Conservation (phyloP, 352 stramenopile genomes). For the Thalassiosira livingstoniorum region DNA sequence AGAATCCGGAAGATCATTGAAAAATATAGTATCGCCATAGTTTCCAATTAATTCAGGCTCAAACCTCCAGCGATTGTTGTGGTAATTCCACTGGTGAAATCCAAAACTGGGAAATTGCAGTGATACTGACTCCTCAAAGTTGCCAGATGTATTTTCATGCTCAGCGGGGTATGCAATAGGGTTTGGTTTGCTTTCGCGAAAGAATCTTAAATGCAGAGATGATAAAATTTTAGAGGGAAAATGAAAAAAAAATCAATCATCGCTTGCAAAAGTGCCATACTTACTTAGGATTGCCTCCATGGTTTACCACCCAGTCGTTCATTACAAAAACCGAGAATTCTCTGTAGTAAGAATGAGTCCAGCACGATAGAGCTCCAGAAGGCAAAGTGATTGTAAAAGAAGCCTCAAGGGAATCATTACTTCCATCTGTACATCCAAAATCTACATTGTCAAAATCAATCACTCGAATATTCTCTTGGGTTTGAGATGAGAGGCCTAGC, state of each 20-base stretch:
- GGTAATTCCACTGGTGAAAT: slow-evolving; percentile 49
- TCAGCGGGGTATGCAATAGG: slow-evolving; percentile 49
- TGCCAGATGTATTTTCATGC: slow-evolving; percentile 33
- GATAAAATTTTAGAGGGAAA: no score
- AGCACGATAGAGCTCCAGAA: slow-evolving; percentile 30
- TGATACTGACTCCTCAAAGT: slow-evolving; percentile 49
- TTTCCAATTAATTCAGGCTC: slow-evolving; percentile 30
- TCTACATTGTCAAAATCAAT: slow-evolving; percentile 41
- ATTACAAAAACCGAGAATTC: slow-evolving; percentile 54
- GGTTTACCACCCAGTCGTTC: slow-evolving; percentile 39
- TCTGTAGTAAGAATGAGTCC: slow-evolving; percentile 43
- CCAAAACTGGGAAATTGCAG: slow-evolving; percentile 35
- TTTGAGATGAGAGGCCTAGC: neutral
- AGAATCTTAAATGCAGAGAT: slow-evolving; percentile 33
- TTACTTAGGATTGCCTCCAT: no score
- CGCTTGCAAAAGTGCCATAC: no score
- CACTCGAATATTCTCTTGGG: slow-evolving; percentile 36
- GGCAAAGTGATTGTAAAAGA: slow-evolving; percentile 54
- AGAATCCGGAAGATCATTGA: slow-evolving; percentile 50
- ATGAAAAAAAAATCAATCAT: no score
- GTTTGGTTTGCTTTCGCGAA: slow-evolving; percentile 40
- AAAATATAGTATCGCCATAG: slow-evolving; percentile 42
- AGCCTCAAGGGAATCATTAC: slow-evolving; percentile 30
- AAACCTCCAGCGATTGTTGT: slow-evolving; percentile 50
- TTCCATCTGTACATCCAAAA: slow-evolving; percentile 26